These are phyloP conservation scores for Cladosporium sp. DNA, from an alignment of 2,329 filamentous ascomycete species.

Conservation along the genomic window DNA sequence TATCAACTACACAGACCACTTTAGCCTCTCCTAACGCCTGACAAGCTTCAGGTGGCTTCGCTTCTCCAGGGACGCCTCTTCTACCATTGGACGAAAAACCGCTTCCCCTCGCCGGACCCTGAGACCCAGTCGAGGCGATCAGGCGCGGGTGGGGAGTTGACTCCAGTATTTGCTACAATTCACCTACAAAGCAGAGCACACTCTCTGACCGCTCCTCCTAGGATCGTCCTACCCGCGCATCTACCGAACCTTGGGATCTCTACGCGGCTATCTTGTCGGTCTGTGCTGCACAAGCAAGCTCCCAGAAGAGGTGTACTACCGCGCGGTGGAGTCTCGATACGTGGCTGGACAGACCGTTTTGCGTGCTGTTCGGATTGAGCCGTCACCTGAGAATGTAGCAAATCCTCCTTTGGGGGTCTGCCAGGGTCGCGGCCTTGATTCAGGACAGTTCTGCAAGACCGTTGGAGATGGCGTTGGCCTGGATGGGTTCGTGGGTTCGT, in stretches of 20 bases:
- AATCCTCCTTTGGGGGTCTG: not conserved
- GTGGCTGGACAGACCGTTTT: not conserved
- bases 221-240: not conserved
- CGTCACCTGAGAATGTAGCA: not conserved
- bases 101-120: not conserved
- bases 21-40: not conserved
- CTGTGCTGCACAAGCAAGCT: not conserved
- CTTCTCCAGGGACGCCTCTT: not conserved
- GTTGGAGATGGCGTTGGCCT: constrained; percentile 16
- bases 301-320: not conserved
- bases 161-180: not conserved
- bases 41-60: not conserved
- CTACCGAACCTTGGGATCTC: not conserved
- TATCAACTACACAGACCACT: not conserved
- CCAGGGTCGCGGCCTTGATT: constrained; percentile 1
- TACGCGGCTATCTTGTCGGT: not conserved
- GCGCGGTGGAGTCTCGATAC: not conserved
- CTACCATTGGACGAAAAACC: not conserved
- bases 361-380: not conserved
- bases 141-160: not conserved
- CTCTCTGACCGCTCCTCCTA: not conserved
- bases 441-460: constrained; percentile 9
- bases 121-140: not conserved
- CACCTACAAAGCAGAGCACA: not conserved
- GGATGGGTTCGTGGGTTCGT: not conserved